These are phyloP conservation scores for Talaromyces sp. DNA, from an alignment of 2,329 filamentous ascomycete genomes.

Conservation along the genomic window DNA sequence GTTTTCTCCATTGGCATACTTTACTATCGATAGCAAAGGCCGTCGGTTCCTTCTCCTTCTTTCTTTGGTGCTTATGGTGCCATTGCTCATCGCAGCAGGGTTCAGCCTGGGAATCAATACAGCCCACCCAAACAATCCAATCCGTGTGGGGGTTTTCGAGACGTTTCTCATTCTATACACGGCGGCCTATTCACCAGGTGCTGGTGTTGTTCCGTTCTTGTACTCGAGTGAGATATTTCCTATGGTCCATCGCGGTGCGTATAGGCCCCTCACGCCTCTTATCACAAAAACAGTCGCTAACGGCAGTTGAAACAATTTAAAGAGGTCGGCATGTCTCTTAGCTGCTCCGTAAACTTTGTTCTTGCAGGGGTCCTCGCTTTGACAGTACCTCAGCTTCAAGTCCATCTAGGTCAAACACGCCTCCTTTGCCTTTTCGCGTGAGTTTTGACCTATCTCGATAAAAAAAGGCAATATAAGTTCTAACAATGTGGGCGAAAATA, in stretches of 20 bases:
- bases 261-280: background rate
- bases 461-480: background rate
- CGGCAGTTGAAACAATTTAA: background rate
- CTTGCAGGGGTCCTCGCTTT: slow-evolving; percentile 18
- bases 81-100: slow-evolving; percentile 22
- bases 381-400: slow-evolving; percentile 18
- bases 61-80: slow-evolving; percentile 24
- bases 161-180: slow-evolving; percentile 19
- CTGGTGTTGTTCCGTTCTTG: slow-evolving; percentile 20
- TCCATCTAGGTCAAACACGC: slow-evolving; percentile 16
- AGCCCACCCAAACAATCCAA: slow-evolving; percentile 1
- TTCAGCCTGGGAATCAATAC: slow-evolving; percentile 20
- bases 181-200: slow-evolving; percentile 21
- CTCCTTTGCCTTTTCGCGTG: slow-evolving; percentile 22
- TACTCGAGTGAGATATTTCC: slow-evolving; percentile 22
- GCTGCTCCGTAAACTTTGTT: slow-evolving; percentile 19
- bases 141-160: slow-evolving; percentile 13
- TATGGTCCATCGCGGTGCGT: slow-evolving; percentile 19
- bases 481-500: background rate
- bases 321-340: slow-evolving; percentile 22
- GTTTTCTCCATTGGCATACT: slow-evolving; percentile 24
- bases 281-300: background rate
- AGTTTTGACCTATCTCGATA: background rate
- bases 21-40: slow-evolving; percentile 23
- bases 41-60: slow-evolving; percentile 23